phyloP scores from a whole-genome alignment of 2,329 filamentous ascomycete genomes.

The Botryotinia calthae region DNA sequence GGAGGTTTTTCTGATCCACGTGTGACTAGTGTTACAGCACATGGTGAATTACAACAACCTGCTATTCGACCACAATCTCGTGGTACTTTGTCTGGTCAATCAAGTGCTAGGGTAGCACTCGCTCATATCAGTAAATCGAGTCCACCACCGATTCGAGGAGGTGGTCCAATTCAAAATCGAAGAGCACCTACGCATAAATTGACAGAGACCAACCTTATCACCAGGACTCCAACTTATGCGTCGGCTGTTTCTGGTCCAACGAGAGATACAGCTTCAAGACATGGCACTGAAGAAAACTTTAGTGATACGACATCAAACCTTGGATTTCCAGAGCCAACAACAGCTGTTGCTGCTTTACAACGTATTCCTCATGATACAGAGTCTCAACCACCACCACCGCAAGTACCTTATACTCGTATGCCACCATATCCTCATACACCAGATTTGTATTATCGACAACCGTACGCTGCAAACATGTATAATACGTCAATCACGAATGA shows the following conservation, averaged over 20 bases:
- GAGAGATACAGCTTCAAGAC: conserved; percentile 25
- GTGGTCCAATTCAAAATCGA: conserved; percentile 35
- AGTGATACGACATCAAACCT: conserved; percentile 23
- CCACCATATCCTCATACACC: conserved; percentile 24
- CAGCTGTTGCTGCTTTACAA: conserved; percentile 9
- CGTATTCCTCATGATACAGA: conserved; percentile 14
- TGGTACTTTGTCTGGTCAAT: conserved; percentile 33
- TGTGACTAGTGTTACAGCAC: conserved; percentile 32
- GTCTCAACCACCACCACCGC: not conserved
- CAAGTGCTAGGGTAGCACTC: conserved; percentile 46
- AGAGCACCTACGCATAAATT: conserved; percentile 25
- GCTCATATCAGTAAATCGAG: conserved; percentile 44
- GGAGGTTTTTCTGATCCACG: conserved; percentile 27
- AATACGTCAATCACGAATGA: conserved; percentile 11
- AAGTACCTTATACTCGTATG: conserved; percentile 13
- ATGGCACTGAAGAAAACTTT: conserved; percentile 20
- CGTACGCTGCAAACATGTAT: not conserved
- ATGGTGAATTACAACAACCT: conserved; percentile 29
- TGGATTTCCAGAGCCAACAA: conserved; percentile 22
- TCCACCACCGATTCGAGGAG: conserved; percentile 37
- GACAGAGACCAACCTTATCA: conserved; percentile 29
- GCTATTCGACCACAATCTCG: conserved; percentile 28
- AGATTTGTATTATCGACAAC: conserved; percentile 14
- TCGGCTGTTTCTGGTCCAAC: conserved; percentile 31
- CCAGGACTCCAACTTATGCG: conserved; percentile 38